Conservation (phyloP, 1,284 basidiomycete genomes). For the Chalciporus sp. region DNA sequence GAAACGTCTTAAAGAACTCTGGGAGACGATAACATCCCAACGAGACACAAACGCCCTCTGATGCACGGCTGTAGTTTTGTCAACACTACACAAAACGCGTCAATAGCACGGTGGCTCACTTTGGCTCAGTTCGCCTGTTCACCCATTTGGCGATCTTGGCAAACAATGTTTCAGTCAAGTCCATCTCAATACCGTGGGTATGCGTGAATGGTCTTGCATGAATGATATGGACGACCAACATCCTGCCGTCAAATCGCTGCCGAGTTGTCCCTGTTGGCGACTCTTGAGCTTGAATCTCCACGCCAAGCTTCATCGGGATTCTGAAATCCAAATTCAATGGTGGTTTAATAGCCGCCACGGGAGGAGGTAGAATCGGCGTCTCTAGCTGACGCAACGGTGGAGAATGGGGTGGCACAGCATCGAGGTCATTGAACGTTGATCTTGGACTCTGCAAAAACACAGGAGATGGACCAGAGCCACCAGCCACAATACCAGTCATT, state of each 20-base stretch:
- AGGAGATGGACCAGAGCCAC: background rate
- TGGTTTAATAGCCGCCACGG: conserved; percentile 16
- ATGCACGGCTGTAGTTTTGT: conserved; percentile 19
- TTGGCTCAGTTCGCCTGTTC: conserved; percentile 19
- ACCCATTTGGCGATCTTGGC: conserved; percentile 26
- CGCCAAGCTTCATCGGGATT: conserved; percentile 1
- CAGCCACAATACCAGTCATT: too few relatives aligned
- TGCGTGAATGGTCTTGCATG: conserved; percentile 25
- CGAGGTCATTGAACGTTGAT: background rate
- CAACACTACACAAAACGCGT: background rate
- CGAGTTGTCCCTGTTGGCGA: background rate
- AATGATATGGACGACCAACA: conserved; percentile 18
- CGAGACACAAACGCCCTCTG: conserved; percentile 29
- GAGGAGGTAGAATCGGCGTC: conserved; percentile 16
- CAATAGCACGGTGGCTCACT: conserved; percentile 24
- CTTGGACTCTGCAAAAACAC: background rate
- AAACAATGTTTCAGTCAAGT: conserved; percentile 22
- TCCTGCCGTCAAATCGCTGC: conserved; percentile 20
- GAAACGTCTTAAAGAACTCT: conserved; percentile 14
- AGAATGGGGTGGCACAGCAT: conserved; percentile 1
- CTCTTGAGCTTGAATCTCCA: background rate
- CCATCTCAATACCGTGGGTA: conserved; percentile 25
- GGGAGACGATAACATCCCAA: conserved; percentile 31
- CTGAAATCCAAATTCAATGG: conserved; percentile 23
- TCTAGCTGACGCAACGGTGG: background rate